These are phyloP conservation scores for Solanum hybrid DNA, from an alignment of 305 asterid species.

Conservation along the genomic window DNA sequence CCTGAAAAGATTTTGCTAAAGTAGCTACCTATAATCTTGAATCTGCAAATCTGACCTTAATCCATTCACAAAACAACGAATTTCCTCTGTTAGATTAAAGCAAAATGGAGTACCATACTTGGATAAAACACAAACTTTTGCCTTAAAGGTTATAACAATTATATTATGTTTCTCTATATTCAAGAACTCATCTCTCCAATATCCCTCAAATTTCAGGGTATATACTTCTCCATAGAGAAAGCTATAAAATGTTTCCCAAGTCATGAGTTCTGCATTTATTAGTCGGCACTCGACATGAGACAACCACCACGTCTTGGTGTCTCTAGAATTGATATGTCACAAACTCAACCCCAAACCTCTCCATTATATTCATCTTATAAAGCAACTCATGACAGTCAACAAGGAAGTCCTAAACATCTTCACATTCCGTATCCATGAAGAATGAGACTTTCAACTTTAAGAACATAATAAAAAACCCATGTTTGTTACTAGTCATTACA, in stretches of 20 bases:
- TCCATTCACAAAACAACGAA: neutral
- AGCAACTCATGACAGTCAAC: neutral
- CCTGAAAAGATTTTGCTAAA: neutral
- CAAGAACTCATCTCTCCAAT: neutral
- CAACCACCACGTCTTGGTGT: neutral
- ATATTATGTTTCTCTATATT: neutral
- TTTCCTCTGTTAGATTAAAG: neutral
- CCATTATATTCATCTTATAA: neutral
- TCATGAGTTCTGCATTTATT: neutral
- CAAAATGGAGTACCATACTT: neutral
- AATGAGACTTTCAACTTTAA: neutral
- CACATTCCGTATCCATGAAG: neutral
- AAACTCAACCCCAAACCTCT: neutral
- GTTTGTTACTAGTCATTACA: neutral
- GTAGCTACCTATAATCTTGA: neutral
- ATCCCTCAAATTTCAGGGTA: neutral
- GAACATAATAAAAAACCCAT: neutral
- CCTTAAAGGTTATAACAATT: neutral
- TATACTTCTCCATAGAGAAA: neutral
- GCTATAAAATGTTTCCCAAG: neutral
- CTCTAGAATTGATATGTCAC: neutral
- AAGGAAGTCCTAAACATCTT: neutral
- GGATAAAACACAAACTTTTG: neutral
- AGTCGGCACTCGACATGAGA: neutral
- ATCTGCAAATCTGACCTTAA: neutral